Evolutionary conservation across 768 basidiomycete genomes (phyloP).

Genomic region (Clitopilus passeckerianus): DNA sequence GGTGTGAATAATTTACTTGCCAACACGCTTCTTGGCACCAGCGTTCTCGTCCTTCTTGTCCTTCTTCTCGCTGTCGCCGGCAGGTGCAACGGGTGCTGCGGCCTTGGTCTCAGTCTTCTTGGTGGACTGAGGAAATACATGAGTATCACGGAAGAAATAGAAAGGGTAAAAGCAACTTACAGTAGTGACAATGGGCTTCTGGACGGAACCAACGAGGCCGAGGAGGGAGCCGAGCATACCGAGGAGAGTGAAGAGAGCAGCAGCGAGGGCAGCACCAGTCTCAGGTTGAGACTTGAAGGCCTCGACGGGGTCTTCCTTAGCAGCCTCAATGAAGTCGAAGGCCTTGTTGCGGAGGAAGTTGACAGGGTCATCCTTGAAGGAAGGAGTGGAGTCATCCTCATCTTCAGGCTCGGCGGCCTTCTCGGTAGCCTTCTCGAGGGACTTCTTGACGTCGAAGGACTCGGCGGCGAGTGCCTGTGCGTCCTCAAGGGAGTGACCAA

Average conservation of each 20-base stretch:
- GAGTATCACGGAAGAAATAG: slow-evolving; percentile 6
- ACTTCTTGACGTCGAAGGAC: slow-evolving; percentile 90
- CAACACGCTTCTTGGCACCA: slow-evolving; percentile 62
- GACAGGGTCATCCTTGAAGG: slow-evolving; percentile 72
- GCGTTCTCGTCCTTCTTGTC: slow-evolving; percentile 65
- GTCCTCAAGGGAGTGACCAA: slow-evolving; percentile 85
- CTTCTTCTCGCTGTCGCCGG: slow-evolving; percentile 70
- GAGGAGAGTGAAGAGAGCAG: slow-evolving; percentile 73
- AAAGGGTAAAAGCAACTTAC: slow-evolving; percentile 26
- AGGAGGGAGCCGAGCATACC: slow-evolving; percentile 80
- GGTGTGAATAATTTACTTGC: slow-evolving; percentile 20
- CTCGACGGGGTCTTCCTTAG: slow-evolving; percentile 65
- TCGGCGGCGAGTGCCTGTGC: slow-evolving; percentile 80
- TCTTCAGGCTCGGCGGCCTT: slow-evolving; percentile 50
- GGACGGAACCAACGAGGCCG: slow-evolving; percentile 69
- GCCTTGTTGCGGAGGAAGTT: slow-evolving; percentile 77
- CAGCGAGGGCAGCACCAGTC: slow-evolving; percentile 74
- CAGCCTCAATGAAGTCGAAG: slow-evolving; percentile 74
- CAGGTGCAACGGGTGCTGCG: slow-evolving; percentile 61
- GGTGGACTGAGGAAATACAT: slow-evolving; percentile 37
- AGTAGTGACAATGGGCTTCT: slow-evolving; percentile 71
- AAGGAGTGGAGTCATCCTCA: slow-evolving; percentile 36
- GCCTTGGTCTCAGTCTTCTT: slow-evolving; percentile 73
- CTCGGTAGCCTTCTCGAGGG: slow-evolving; percentile 62
- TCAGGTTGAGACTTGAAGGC: slow-evolving; percentile 90